Evolutionary conservation across 2,329 filamentous ascomycete species (phyloP).

Genomic region (Macrophomina pseudophaseolina): DNA sequence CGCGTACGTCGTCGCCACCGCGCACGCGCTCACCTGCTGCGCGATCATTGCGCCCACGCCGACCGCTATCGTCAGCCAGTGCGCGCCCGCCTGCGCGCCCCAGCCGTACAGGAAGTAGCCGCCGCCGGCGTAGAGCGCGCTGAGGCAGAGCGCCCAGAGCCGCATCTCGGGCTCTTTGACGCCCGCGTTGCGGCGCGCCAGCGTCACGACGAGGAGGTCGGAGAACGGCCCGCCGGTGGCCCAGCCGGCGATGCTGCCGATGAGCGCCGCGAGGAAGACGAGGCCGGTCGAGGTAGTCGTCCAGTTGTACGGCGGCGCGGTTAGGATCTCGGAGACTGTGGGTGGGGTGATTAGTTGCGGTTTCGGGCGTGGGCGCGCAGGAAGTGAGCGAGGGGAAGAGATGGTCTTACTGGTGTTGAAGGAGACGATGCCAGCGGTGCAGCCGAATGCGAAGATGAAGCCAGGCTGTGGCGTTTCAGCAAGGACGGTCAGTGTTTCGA

Average conservation of each 20-base stretch:
- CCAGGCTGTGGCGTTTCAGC: conserved; percentile 31
- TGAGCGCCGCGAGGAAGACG: conserved; percentile 32
- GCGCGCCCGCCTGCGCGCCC: conserved; percentile 40
- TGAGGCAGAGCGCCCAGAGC: conserved; percentile 47
- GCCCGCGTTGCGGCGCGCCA: conserved; percentile 42
- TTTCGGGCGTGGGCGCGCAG: conserved; percentile 37
- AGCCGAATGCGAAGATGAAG: conserved; percentile 49
- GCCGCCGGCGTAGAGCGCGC: conserved; percentile 39
- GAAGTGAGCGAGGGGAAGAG: conserved; percentile 36
- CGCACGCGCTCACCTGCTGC: conserved; percentile 48
- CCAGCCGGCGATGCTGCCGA: conserved; percentile 31
- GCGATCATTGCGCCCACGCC: conserved; percentile 47
- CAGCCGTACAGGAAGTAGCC: conserved; percentile 49
- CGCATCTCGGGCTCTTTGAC: conserved; percentile 51
- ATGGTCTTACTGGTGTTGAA: conserved; percentile 42
- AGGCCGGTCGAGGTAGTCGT: conserved; percentile 39
- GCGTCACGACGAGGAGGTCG: conserved; percentile 36
- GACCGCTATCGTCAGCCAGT: conserved; percentile 45
- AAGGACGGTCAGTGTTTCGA: neutral
- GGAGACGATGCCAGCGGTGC: conserved; percentile 49
- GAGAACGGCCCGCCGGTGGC: neutral
- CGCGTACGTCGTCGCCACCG: conserved; percentile 48
- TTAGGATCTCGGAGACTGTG: conserved; percentile 45
- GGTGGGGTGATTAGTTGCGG: conserved; percentile 26
- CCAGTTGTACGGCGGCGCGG: conserved; percentile 44